Evolutionary conservation across 257 asterid genomes (phyloP).

Genomic region (Osmanthus fragrans): DNA sequence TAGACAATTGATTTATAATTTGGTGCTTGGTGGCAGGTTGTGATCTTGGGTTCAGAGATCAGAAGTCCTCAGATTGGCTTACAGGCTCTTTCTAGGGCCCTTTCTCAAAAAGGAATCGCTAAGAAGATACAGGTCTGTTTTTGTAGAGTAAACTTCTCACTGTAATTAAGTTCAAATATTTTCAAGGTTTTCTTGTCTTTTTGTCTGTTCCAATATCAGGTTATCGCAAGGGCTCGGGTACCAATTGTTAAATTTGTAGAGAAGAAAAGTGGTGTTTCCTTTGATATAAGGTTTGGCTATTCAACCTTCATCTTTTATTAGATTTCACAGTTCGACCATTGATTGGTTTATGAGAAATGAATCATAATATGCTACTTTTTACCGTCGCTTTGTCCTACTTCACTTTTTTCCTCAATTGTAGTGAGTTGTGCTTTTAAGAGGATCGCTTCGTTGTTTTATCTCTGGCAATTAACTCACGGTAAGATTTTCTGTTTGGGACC

Average conservation of each 20-base stretch:
- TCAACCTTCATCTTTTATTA: constrained; percentile 7
- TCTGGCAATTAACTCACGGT: background rate
- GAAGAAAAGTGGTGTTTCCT: constrained; percentile 78
- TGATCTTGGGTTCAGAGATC: constrained; percentile 75
- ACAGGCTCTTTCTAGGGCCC: constrained; percentile 85
- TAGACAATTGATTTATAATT: constrained; percentile 5
- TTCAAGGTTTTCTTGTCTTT: background rate
- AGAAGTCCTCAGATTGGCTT: constrained; percentile 76
- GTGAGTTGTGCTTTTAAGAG: background rate
- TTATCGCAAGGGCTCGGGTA: constrained; percentile 92
- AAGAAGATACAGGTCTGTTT: constrained; percentile 81
- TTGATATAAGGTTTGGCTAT: constrained; percentile 75
- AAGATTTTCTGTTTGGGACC: background rate
- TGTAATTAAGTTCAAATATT: constrained; percentile 14
- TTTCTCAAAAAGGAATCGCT: constrained; percentile 83
- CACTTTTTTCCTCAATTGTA: background rate
- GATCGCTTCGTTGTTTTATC: background rate
- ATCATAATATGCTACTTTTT: constrained; percentile 6
- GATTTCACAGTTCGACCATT: background rate
- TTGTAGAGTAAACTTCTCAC: constrained; percentile 24
- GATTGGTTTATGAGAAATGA: background rate
- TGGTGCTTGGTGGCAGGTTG: constrained; percentile 54
- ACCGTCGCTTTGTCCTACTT: background rate
- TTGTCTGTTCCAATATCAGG: constrained; percentile 44
- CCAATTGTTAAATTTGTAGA: constrained; percentile 95